A percentile compares a stretch with the other conserved stretches of the same genome.
phyloP scores from a whole-genome alignment of 495 filamentous ascomycete genomes.

The Xanthoparmelia taractica region DNA sequence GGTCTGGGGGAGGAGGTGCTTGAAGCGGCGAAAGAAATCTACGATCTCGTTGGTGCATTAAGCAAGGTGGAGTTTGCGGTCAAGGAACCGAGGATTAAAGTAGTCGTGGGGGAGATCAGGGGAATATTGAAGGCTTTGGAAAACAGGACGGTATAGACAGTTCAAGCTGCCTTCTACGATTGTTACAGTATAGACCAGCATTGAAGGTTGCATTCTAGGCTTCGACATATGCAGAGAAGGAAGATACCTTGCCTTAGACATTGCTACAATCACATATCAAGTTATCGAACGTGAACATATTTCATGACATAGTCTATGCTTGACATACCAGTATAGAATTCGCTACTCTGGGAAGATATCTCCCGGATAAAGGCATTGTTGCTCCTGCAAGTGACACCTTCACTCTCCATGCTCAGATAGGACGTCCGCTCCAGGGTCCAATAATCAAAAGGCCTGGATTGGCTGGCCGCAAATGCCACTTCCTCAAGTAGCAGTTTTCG shows the following conservation, averaged over 20 bases:
- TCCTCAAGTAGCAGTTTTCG: neutral
- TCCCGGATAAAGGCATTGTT: neutral
- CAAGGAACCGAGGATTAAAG: conserved; percentile 45
- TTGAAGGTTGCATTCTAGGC: neutral
- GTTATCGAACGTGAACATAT: neutral
- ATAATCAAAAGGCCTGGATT: neutral
- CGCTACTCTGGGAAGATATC: neutral
- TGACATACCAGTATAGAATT: neutral
- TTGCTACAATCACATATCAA: neutral
- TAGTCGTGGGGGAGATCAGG: conserved; percentile 42
- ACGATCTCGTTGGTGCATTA: conserved; percentile 36
- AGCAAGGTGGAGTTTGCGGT: conserved; percentile 30
- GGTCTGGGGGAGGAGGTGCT: conserved; percentile 41
- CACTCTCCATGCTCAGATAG: neutral
- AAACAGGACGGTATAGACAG: neutral
- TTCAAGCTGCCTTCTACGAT: neutral
- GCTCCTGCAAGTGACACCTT: neutral
- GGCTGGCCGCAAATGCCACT: neutral
- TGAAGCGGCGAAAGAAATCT: conserved; percentile 44
- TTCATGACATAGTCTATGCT: neutral
- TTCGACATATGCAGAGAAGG: neutral
- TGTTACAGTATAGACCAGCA: neutral
- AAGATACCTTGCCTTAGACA: neutral
- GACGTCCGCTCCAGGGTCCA: neutral
- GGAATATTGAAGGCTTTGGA: conserved; percentile 25